These are phyloP conservation scores for Canavalia ensiformis DNA, from an alignment of 306 rosid species.

Conservation along the genomic window DNA sequence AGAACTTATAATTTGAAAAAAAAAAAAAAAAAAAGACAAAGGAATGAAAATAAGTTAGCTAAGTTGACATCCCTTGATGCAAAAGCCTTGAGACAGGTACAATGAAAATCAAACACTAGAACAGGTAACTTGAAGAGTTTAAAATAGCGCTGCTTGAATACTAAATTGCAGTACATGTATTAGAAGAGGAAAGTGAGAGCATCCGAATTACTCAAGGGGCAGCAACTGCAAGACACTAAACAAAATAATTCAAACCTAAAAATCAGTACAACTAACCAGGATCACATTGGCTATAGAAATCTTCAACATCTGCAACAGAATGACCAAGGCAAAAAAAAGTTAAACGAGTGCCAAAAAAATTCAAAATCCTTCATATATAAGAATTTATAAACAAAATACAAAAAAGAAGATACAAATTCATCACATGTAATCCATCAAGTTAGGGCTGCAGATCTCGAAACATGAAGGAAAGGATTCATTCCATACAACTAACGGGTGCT, in stretches of 20 bases:
- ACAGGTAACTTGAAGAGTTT: neutral
- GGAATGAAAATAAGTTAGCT: neutral
- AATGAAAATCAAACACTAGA: slow-evolving; percentile 4
- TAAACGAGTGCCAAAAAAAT: slow-evolving; percentile 15
- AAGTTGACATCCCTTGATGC: neutral
- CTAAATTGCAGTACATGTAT: neutral
- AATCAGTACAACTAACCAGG: slow-evolving; percentile 67
- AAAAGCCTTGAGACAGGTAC: neutral
- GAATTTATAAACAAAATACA: neutral
- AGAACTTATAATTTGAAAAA: no score
- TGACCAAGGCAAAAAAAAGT: slow-evolving; percentile 7
- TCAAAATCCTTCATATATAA: neutral
- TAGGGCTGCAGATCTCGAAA: neutral
- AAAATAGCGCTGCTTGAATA: neutral
- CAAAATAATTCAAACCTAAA: slow-evolving; percentile 11
- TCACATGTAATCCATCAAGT: neutral
- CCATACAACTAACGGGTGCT: neutral
- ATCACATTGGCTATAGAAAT: slow-evolving; percentile 79
- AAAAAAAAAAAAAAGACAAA: neutral
- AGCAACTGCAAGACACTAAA: neutral
- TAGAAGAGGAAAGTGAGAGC: slow-evolving; percentile 21
- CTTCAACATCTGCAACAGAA: slow-evolving; percentile 75
- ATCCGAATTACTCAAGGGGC: neutral
- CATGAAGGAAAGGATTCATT: neutral
- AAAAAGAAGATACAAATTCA: neutral